Evolutionary conservation across 116 monocot species (phyloP).

Genomic region (Thalassia testudinum): DNA sequence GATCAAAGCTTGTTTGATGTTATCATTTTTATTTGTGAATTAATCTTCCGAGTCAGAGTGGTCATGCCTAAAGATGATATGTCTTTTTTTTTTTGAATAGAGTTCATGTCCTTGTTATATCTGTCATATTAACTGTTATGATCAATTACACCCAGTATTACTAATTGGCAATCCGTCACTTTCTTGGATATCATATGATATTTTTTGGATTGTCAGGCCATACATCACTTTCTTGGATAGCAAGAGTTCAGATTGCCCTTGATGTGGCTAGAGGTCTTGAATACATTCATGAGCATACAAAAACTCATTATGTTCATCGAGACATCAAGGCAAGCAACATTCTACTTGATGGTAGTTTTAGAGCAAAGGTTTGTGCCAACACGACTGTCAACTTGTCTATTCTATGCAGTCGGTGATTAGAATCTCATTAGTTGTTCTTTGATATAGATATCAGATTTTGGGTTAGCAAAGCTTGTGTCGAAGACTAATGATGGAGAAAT

Average conservation of each 20-base stretch:
- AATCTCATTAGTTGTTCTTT: slow-evolving; percentile 1
- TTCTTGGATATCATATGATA: too few species aligned
- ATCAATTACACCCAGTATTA: too few species aligned
- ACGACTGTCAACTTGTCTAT: too few species aligned
- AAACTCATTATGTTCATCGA: slow-evolving; percentile 88
- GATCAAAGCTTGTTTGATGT: too few species aligned
- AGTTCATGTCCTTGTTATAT: too few species aligned
- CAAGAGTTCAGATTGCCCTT: slow-evolving; percentile 80
- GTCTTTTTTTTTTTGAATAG: too few species aligned
- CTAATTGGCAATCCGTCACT: too few species aligned
- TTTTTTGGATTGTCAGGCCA: slow-evolving; percentile 55
- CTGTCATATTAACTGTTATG: too few species aligned
- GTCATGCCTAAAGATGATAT: too few species aligned
- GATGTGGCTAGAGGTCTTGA: slow-evolving; percentile 94
- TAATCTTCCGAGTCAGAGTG: too few species aligned
- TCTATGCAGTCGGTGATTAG: not conserved
- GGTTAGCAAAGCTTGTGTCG: slow-evolving; percentile 76
- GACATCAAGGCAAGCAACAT: slow-evolving; percentile 97
- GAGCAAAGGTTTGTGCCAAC: slow-evolving; percentile 90
- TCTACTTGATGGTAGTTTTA: slow-evolving; percentile 65
- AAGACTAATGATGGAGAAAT: slow-evolving; percentile 61
- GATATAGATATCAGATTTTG: slow-evolving; percentile 91
- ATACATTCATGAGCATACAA: slow-evolving; percentile 96
- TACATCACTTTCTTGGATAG: slow-evolving; percentile 87
- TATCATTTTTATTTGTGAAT: too few species aligned